Evolutionary conservation across 495 filamentous ascomycete species (phyloP).

Genomic region (Neurospora sp.): DNA sequence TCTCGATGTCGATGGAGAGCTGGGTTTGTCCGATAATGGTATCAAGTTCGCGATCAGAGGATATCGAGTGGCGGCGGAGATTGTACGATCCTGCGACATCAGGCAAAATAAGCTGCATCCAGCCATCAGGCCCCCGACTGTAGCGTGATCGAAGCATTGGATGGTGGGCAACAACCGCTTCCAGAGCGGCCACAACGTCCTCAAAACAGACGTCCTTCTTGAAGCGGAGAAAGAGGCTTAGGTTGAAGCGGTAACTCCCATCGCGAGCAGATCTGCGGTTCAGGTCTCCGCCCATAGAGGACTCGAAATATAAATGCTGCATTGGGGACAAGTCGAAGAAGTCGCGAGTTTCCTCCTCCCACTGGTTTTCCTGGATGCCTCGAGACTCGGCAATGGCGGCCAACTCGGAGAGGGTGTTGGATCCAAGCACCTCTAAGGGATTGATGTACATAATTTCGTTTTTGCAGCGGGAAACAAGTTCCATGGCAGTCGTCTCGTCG

Average conservation of each 20-base stretch:
- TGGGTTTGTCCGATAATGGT: slow-evolving; percentile 28
- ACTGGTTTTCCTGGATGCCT: slow-evolving; percentile 20
- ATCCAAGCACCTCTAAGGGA: slow-evolving; percentile 17
- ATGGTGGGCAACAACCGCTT: slow-evolving; percentile 51
- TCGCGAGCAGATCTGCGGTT: slow-evolving; percentile 31
- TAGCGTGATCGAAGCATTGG: slow-evolving; percentile 69
- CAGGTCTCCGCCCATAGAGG: slow-evolving; percentile 28
- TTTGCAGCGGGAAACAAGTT: slow-evolving; percentile 28
- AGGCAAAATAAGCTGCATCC: slow-evolving; percentile 32
- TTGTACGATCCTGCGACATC: slow-evolving; percentile 30
- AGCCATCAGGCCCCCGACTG: slow-evolving; percentile 23
- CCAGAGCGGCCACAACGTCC: slow-evolving; percentile 43
- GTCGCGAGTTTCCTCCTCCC: slow-evolving; percentile 30
- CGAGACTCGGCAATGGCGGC: slow-evolving; percentile 24
- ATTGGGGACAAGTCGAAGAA: slow-evolving; percentile 60
- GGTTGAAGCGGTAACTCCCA: slow-evolving; percentile 61
- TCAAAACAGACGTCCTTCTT: slow-evolving; percentile 36
- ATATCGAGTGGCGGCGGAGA: slow-evolving; percentile 24
- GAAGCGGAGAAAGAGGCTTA: slow-evolving; percentile 53
- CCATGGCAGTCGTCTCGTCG: slow-evolving; percentile 30
- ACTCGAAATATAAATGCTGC: slow-evolving; percentile 59
- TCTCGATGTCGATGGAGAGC: slow-evolving; percentile 28
- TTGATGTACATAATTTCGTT: slow-evolving; percentile 30
- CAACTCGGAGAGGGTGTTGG: slow-evolving; percentile 23
- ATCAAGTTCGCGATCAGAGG: slow-evolving; percentile 29